Base-by-base conservation (phyloP, 2,329 filamentous ascomycete genomes). In the Penicillium olsonii region DNA sequence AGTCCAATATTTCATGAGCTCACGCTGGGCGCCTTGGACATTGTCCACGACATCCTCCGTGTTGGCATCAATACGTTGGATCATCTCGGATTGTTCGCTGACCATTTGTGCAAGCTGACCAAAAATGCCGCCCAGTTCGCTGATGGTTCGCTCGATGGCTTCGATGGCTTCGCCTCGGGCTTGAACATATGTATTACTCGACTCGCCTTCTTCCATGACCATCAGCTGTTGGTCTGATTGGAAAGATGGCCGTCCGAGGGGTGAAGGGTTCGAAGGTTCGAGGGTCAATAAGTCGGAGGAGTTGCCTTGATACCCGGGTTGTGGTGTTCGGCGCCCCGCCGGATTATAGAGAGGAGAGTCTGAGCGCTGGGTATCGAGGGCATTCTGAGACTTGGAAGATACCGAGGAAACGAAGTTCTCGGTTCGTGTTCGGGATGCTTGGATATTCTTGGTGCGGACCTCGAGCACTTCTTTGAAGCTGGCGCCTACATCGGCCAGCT, bases 391-490 rank as follows among this genome's bases (percentile, higher is more conserved):
- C 61, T 90, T 87, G 52, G 89, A 85, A 2, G 88, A 90, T 12
- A 96, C 91, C 3, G 88, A 87, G 2, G 89, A 95, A 45, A 99
- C 90, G 65, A 99, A 99, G 67, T 97, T 96, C 73, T 97, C 94
- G 18, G 94, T 97, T 58, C 94, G 80, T 38, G 90, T 91, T 52
- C 91, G 82, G 50, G 90, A 95, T 3, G 92, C 94, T 72, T 96
- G 94, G 56, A 99, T 96, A 70, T 97, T 99, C 78, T 96, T 96
- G 45, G 94, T 97, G 50, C 94, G 85, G 35, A 95, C 89, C 70
- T 99, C 94, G 9, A 99, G 79, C 5, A 97, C 92, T 63, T 97
- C 92, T 73, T 97, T 97, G 81, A 99, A 97, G 70, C 92, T 96
- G 55, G 87, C 90, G 20, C 88, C 89, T 3, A 99, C 92, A 65